Evolutionary conservation across 768 basidiomycete genomes (phyloP).

Genomic region (Boletus reticulatus): DNA sequence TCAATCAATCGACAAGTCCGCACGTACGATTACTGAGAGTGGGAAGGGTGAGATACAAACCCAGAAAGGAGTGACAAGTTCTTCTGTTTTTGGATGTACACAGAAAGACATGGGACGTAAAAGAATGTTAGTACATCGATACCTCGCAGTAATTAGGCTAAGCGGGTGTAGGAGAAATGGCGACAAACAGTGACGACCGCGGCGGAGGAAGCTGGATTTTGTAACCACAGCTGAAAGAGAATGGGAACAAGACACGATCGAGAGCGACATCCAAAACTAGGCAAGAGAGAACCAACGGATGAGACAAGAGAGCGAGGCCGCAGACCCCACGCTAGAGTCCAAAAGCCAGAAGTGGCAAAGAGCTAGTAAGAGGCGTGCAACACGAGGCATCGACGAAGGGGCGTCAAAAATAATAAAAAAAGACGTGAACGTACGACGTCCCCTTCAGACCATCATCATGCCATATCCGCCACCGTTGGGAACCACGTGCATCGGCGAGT

Average conservation of each 20-base stretch:
- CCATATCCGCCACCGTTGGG: conserved; percentile 38
- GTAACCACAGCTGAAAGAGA: conserved; percentile 11
- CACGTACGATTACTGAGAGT: neutral
- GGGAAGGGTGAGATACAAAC: neutral
- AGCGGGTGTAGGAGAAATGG: neutral
- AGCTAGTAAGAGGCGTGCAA: conserved; percentile 10
- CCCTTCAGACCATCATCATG: conserved; percentile 39
- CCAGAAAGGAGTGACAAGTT: neutral
- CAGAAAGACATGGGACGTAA: conserved; percentile 12
- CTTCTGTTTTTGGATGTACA: conserved; percentile 14
- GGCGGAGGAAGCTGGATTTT: conserved; percentile 1
- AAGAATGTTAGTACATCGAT: conserved; percentile 26
- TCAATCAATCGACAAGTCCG: neutral
- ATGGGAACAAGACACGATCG: conserved; percentile 1
- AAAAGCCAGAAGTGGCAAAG: conserved; percentile 8
- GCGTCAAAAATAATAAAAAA: neutral
- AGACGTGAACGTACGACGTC: conserved; percentile 4
- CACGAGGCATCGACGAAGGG: conserved; percentile 3
- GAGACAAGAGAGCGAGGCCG: conserved; percentile 7
- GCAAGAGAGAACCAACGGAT: conserved; percentile 14
- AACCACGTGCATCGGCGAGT: conserved; percentile 38
- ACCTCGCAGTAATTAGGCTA: conserved; percentile 16
- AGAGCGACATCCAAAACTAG: conserved; percentile 11
- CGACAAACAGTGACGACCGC: conserved; percentile 7
- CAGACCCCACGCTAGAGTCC: conserved; percentile 15